phyloP scores from a whole-genome alignment of 1,139 yeast species.

The Hansenula sp. region DNA sequence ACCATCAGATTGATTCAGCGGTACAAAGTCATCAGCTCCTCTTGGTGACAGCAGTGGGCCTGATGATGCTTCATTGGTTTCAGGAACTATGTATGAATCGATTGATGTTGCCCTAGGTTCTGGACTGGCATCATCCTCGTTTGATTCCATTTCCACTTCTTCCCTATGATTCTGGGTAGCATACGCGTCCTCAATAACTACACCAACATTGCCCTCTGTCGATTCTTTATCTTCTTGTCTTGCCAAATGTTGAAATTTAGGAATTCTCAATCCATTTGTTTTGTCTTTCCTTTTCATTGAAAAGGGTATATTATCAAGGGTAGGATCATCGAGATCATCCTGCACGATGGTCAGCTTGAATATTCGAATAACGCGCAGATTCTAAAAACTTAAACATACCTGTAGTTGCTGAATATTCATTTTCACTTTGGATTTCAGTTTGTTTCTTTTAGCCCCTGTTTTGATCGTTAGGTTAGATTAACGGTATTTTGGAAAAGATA shows the following conservation, averaged over 20 bases:
- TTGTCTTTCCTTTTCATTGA: conserved; percentile 1
- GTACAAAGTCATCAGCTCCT: conserved; percentile 27
- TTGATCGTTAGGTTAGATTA: not conserved
- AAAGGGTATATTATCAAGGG: not conserved
- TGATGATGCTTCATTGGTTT: too few species aligned
- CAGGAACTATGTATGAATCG: too few species aligned
- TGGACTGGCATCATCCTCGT: too few species aligned
- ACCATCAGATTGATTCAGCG: conserved; percentile 12
- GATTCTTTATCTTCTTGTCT: not conserved
- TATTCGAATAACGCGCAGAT: too few species aligned
- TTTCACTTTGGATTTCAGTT: not conserved
- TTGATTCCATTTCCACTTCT: too few species aligned
- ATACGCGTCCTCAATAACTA: not conserved
- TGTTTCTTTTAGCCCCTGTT: not conserved
- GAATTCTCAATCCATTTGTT: conserved; percentile 2
- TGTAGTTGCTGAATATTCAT: not conserved
- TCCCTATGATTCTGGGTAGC: too few species aligned
- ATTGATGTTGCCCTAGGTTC: too few species aligned
- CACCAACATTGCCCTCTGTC: not conserved
- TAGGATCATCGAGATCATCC: not conserved
- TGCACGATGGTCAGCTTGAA: not conserved
- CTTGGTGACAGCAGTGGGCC: too few species aligned
- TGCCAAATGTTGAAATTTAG: conserved; percentile 4
- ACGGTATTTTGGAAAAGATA: too few species aligned
- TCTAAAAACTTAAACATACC: not conserved